Conservation (phyloP, 2,329 filamentous ascomycete genomes). For the Chaetomiaceae sp. region DNA sequence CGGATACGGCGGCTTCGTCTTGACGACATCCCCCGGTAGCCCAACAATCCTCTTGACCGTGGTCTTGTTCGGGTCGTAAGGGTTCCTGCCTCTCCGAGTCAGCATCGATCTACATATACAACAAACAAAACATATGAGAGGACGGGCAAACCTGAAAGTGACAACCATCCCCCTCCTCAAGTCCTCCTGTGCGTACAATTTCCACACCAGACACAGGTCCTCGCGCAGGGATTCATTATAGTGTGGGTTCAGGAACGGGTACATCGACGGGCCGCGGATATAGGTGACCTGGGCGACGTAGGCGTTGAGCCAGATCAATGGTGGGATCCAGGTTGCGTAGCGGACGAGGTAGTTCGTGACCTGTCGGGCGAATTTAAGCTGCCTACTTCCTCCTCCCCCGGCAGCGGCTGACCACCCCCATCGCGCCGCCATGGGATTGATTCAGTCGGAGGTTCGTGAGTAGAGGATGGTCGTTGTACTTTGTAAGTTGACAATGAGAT, state of each 20-base stretch:
- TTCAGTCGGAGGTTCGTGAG: neutral
- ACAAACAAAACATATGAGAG: too few relatives aligned
- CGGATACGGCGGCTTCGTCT: constrained; percentile 59
- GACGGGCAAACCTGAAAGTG: constrained; percentile 53
- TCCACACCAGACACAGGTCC: constrained; percentile 57
- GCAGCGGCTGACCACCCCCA: constrained; percentile 14
- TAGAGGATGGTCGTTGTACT: neutral
- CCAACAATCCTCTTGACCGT: constrained; percentile 81
- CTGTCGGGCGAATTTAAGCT: constrained; percentile 29
- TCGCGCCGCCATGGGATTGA: constrained; percentile 13
- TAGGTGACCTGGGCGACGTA: constrained; percentile 55
- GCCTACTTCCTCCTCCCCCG: neutral
- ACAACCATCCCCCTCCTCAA: constrained; percentile 71
- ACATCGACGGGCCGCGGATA: constrained; percentile 67
- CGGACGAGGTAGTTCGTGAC: constrained; percentile 47
- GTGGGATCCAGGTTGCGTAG: constrained; percentile 58
- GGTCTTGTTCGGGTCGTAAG: constrained; percentile 62
- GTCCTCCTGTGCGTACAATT: constrained; percentile 53
- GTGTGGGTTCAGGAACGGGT: constrained; percentile 68
- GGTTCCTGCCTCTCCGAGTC: too few relatives aligned
- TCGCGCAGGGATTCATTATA: constrained; percentile 51
- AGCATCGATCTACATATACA: too few relatives aligned
- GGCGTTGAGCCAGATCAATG: constrained; percentile 57
- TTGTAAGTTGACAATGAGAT: neutral
- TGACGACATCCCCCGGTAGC: constrained; percentile 72